Percentiles rank a stretch among this genome's conserved stretches.
Evolutionary conservation across 352 stramenopile species (phyloP).

Genomic region (Aphanomyces invadans): DNA sequence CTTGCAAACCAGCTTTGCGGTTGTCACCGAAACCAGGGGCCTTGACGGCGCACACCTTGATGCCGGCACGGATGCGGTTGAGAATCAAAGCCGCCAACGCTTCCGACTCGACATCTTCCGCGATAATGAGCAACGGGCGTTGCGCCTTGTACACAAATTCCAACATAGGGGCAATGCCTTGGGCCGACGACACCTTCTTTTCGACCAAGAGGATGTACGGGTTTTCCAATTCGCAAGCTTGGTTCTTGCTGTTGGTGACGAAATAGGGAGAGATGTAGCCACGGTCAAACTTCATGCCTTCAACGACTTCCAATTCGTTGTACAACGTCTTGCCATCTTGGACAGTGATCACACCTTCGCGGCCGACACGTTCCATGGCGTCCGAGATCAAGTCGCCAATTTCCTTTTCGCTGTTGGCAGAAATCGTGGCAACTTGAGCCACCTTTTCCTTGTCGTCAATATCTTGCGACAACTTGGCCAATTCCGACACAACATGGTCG

Average conservation of each 20-base stretch:
- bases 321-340: slow-evolving; percentile 99
- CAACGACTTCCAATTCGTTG: slow-evolving; percentile 99
- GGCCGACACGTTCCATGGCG: slow-evolving; percentile 99
- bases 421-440: slow-evolving; percentile 98
- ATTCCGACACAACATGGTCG: slow-evolving; percentile 91
- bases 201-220: slow-evolving; percentile 99
- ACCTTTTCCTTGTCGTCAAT: slow-evolving; percentile 99
- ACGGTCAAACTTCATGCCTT: slow-evolving; percentile 99
- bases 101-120: slow-evolving; percentile 99
- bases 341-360: slow-evolving; percentile 97
- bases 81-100: slow-evolving; percentile 98
- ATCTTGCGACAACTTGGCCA: slow-evolving; percentile 93
- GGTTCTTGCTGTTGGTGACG: slow-evolving; percentile 99
- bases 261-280: slow-evolving; percentile 99
- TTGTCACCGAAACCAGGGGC: slow-evolving; percentile 99
- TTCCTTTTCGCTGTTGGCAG: slow-evolving; percentile 96
- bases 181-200: slow-evolving; percentile 98
- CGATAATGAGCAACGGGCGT: slow-evolving; percentile 97
- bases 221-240: slow-evolving; percentile 98
- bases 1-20: slow-evolving; percentile 98
- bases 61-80: slow-evolving; percentile 98
- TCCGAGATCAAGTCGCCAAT: slow-evolving; percentile 98
- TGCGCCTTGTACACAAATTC: slow-evolving; percentile 97
- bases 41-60: slow-evolving; percentile 99
- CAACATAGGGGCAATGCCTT: slow-evolving; percentile 95